Evolutionary conservation across 2,329 filamentous ascomycete genomes (phyloP), one percentile per base, ranked within the genome.

Genomic region (Aspergillus thermomutatus): DNA sequence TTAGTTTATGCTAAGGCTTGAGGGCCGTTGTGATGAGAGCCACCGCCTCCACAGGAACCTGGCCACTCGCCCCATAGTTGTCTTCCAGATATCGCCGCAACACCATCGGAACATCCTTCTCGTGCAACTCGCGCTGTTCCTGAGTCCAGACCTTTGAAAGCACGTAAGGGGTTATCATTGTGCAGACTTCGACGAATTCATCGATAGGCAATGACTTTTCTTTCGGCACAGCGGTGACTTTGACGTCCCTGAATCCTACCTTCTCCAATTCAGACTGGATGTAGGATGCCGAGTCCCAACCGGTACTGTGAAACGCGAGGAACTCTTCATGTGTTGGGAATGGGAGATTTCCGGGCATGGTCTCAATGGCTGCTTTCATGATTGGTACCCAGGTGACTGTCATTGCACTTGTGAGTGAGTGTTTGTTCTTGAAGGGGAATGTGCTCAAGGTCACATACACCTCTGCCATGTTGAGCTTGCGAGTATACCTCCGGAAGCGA

Each of bases 391-490:
- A 75, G 31, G 64, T 65, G 8, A 66, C 65, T 67, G 28, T 21
- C 34, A 6, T 37, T 21, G 14, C 31, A 17, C 31, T 7, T 43
- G 37, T 59, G 31, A 52, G 19, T 23, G 3, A 52, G 5, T 8
- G 14, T 43, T 31, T 40, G 23, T 26, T 40, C n/a, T 7, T 11
- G 37, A n/a, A 34, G 9, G 41, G 17, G n/a, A 43, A 3, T 10
- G n/a, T 46, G 3, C 23, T 14, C 21, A 1, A 9, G 28, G 23
- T 9, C 1, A 59, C 68, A 59, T 52, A 71, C 69, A 58, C 7
- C 72, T 55, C 64, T 69, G 69, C 73, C 74, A 77, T 25, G 68
- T 71, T 1, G 71, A 66, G 56, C 73, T 66, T 25, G 69, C 73
- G 31, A 72, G 60, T 1, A 53, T 69, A 2, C 75, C 75, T 10